phyloP scores from a whole-genome alignment of 2,329 filamentous ascomycete species.

The Hirsutella minnesotensis region DNA sequence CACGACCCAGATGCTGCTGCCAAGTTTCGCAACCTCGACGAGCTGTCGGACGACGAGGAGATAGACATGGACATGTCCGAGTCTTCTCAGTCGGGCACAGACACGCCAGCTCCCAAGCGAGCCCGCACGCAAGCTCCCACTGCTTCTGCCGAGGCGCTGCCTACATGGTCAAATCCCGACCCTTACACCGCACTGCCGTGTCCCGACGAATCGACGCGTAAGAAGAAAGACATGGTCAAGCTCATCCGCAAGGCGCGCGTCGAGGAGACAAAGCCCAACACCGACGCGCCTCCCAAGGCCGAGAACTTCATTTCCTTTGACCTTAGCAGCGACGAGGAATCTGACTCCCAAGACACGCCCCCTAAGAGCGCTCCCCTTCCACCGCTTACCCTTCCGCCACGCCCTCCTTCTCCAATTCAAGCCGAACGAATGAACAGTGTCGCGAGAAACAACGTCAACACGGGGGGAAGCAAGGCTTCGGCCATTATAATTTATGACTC shows the following conservation, averaged over 20 bases:
- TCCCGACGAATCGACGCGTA: constrained; percentile 57
- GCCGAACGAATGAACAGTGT: background rate
- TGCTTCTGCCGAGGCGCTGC: constrained; percentile 34
- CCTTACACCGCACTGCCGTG: constrained; percentile 83
- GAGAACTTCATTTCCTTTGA: constrained; percentile 89
- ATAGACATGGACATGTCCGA: constrained; percentile 49
- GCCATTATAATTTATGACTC: background rate
- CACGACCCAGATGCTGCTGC: constrained; percentile 31
- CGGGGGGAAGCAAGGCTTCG: background rate
- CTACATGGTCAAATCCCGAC: constrained; percentile 93
- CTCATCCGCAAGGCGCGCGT: constrained; percentile 83
- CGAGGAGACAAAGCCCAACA: constrained; percentile 35
- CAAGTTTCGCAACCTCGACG: constrained; percentile 42
- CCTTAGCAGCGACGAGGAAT: constrained; percentile 39
- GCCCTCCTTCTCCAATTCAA: constrained; percentile 10
- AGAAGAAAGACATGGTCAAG: constrained; percentile 80
- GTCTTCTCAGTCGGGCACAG: constrained; percentile 16
- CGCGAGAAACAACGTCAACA: no score
- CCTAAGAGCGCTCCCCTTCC: background rate
- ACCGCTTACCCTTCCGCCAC: constrained; percentile 4
- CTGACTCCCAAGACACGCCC: no score
- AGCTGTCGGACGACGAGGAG: constrained; percentile 52
- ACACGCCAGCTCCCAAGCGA: constrained; percentile 27
- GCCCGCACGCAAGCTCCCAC: constrained; percentile 15
- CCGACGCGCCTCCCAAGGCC: constrained; percentile 41